Percentiles rank a stretch among this genome's conserved stretches.
These are phyloP conservation scores for Mrakia frigida DNA, from an alignment of 768 basidiomycete genomes.

Conservation along the genomic window DNA sequence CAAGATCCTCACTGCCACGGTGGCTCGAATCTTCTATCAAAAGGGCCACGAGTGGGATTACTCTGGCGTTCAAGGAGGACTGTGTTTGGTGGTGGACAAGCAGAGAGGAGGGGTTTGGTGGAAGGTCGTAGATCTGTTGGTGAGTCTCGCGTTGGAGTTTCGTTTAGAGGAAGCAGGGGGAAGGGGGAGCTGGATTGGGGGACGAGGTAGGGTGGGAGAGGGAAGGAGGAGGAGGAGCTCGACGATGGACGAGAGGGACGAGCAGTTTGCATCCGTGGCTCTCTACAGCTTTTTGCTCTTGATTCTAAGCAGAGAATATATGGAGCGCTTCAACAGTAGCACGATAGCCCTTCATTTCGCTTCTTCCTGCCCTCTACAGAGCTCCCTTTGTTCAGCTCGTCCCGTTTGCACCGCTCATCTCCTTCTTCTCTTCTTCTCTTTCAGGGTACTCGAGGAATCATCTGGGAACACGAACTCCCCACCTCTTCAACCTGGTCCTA, in stretches of 20 bases:
- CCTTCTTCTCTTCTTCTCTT: neutral
- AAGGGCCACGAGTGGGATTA: constrained; percentile 75
- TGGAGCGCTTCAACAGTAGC: neutral
- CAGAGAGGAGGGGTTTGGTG: constrained; percentile 57
- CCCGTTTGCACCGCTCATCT: constrained; percentile 10
- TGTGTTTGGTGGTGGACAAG: constrained; percentile 65
- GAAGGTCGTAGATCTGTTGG: constrained; percentile 69
- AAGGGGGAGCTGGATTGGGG: neutral
- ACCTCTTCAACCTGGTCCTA: constrained; percentile 61
- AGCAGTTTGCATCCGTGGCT: too few species aligned
- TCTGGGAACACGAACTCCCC: constrained; percentile 89
- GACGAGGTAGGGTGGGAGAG: neutral
- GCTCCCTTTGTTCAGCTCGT: neutral
- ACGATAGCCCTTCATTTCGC: neutral
- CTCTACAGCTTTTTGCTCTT: too few species aligned
- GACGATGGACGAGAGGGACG: neutral
- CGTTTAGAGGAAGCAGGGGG: neutral
- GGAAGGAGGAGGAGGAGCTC: neutral
- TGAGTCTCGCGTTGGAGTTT: constrained; percentile 33
- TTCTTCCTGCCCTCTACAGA: neutral
- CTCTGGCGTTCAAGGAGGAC: constrained; percentile 76
- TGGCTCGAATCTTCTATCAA: constrained; percentile 79
- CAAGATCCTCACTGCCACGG: constrained; percentile 75
- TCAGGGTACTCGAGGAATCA: constrained; percentile 71
- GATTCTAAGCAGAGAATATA: too few species aligned